phyloP scores from a whole-genome alignment of 129 eudicot genomes.

The Glebionis coronaria region DNA sequence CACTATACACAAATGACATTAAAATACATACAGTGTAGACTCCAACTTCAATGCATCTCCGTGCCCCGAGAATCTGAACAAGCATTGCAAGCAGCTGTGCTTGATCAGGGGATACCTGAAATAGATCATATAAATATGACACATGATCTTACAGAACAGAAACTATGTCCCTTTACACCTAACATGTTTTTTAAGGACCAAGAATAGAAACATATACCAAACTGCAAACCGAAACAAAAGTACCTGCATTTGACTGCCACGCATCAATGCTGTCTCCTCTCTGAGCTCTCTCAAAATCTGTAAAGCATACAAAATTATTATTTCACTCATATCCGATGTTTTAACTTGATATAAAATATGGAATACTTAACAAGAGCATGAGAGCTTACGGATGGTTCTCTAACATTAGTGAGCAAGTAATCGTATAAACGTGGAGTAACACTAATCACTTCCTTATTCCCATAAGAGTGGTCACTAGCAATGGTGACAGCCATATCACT shows the following conservation, averaged over 20 bases:
- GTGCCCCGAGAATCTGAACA: constrained; percentile 82
- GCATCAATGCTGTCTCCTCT: constrained; percentile 81
- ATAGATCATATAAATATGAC: constrained; percentile 15
- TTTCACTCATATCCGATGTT: not conserved
- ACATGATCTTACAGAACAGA: not conserved
- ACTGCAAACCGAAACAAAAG: not conserved
- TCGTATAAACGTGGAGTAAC: constrained; percentile 56
- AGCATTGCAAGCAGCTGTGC: constrained; percentile 98
- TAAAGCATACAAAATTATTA: not conserved
- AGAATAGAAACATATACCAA: not conserved
- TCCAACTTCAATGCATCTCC: constrained; percentile 90
- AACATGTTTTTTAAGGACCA: not conserved
- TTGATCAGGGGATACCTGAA: constrained; percentile 94
- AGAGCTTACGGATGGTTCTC: constrained; percentile 69
- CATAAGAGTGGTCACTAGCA: constrained; percentile 49
- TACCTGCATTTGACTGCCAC: constrained; percentile 95
- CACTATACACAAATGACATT: not conserved
- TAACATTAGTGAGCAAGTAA: constrained; percentile 56
- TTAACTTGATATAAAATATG: not conserved
- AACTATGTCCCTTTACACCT: too few species aligned
- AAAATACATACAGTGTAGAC: constrained; percentile 67
- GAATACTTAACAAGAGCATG: not conserved
- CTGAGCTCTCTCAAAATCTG: constrained; percentile 71
- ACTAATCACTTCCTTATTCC: constrained; percentile 59
- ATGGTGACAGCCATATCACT: constrained; percentile 28